Percentiles rank a stretch among this genome's conserved stretches.
phyloP scores from a whole-genome alignment of 768 basidiomycete species.

The Serendipita vermifera region DNA sequence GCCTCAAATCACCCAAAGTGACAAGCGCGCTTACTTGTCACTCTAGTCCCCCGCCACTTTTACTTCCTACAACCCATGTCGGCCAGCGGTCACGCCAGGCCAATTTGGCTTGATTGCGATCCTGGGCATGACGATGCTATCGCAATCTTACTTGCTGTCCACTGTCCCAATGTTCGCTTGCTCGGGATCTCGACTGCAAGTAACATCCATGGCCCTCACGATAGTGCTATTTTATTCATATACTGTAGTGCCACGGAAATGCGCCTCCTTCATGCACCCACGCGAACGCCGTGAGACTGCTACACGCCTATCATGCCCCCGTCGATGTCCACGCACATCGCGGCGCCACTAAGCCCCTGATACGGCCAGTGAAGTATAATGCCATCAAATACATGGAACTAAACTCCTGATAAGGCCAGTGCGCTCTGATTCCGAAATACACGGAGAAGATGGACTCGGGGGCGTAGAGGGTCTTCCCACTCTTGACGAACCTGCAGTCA shows the following conservation, averaged over 20 bases:
- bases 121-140: slow-evolving; percentile 84
- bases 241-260: slow-evolving; percentile 65
- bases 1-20: no score
- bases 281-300: slow-evolving; percentile 63
- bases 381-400: slow-evolving; percentile 27
- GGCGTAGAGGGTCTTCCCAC: slow-evolving; percentile 68
- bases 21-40: no score
- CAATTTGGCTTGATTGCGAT: slow-evolving; percentile 53
- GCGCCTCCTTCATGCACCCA: slow-evolving; percentile 46
- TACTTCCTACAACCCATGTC: no score
- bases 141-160: slow-evolving; percentile 64
- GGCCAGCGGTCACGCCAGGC: neutral
- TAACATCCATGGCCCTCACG: neutral
- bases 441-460: slow-evolving; percentile 69
- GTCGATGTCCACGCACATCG: slow-evolving; percentile 46
- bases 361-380: slow-evolving; percentile 48
- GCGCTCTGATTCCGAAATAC: slow-evolving; percentile 34
- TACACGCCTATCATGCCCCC: slow-evolving; percentile 60
- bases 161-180: slow-evolving; percentile 50
- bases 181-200: slow-evolving; percentile 74
- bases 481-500: slow-evolving; percentile 20
- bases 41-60: no score
- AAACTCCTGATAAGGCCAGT: no score
- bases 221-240: neutral
- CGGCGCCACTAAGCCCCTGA: slow-evolving; percentile 57